Conservation (phyloP, 75 land plant species). For the Pinus albicaulis region DNA sequence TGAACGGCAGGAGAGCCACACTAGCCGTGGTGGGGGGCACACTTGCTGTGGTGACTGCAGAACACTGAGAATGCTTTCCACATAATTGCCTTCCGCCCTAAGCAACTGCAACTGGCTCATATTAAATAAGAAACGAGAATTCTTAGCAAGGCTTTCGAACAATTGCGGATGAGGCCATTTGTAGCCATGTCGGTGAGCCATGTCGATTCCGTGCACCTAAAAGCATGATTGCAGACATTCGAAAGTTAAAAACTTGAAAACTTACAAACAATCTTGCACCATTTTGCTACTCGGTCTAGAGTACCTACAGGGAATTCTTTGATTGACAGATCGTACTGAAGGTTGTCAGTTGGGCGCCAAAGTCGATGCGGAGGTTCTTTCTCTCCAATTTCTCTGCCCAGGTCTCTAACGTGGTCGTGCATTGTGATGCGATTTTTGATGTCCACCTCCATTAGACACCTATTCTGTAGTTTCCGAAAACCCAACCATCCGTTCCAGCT, state of each 20-base stretch:
- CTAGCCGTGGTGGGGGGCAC: too few relatives aligned
- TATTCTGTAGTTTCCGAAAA: neutral
- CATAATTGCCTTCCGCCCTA: neutral
- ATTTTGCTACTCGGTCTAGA: neutral
- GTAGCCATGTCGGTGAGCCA: neutral
- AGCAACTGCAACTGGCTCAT: neutral
- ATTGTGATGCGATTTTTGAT: neutral
- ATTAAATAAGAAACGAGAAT: too few relatives aligned
- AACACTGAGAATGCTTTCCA: neutral
- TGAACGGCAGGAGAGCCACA: neutral
- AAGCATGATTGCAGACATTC: too few relatives aligned
- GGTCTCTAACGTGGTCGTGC: constrained; percentile 1
- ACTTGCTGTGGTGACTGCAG: neutral
- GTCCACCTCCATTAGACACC: neutral
- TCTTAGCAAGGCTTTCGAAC: too few relatives aligned
- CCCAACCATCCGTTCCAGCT: neutral
- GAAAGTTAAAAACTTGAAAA: too few relatives aligned
- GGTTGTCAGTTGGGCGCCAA: neutral
- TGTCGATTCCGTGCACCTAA: neutral
- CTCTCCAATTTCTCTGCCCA: neutral
- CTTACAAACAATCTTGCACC: neutral
- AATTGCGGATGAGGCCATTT: too few relatives aligned
- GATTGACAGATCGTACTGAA: neutral
- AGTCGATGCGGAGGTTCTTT: neutral
- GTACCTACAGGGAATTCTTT: neutral